phyloP scores from a whole-genome alignment of 805 yeast species.

The Nakazawaea molendinolei region DNA sequence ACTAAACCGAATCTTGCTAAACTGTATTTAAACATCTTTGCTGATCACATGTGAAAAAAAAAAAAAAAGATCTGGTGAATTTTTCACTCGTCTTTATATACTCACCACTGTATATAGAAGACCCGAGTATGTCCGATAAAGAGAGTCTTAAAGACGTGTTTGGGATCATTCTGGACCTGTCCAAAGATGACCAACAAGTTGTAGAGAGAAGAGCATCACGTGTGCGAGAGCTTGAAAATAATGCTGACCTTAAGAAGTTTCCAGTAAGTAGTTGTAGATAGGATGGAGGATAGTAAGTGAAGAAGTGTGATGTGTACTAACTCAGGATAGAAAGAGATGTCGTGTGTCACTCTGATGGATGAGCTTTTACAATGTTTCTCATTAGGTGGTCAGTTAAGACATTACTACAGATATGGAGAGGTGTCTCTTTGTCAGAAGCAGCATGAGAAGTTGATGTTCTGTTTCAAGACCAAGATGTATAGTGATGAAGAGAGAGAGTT shows the following conservation, averaged over 20 bases:
- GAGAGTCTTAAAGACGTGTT: constrained; percentile 11
- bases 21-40: too few species aligned
- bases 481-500: constrained; percentile 43
- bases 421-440: constrained; percentile 65
- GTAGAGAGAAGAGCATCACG: constrained; percentile 5
- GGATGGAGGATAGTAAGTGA: background rate
- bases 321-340: constrained; percentile 33
- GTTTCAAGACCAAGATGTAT: constrained; percentile 54
- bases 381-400: constrained; percentile 81
- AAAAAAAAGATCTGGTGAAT: too few species aligned
- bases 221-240: constrained; percentile 8
- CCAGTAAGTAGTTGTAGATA: constrained; percentile 21
- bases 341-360: constrained; percentile 79
- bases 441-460: constrained; percentile 73
- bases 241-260: constrained; percentile 18
- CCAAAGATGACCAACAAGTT: constrained; percentile 6
- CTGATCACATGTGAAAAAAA: too few species aligned
- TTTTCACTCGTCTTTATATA: too few species aligned
- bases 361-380: constrained; percentile 84
- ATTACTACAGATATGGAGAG: constrained; percentile 79
- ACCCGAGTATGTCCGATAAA: too few species aligned
- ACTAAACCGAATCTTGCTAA: too few species aligned
- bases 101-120: too few species aligned
- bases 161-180: constrained; percentile 6
- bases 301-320: background rate